Evolutionary conservation across 768 basidiomycete genomes (phyloP).

Genomic region (Mycena vulgaris): DNA sequence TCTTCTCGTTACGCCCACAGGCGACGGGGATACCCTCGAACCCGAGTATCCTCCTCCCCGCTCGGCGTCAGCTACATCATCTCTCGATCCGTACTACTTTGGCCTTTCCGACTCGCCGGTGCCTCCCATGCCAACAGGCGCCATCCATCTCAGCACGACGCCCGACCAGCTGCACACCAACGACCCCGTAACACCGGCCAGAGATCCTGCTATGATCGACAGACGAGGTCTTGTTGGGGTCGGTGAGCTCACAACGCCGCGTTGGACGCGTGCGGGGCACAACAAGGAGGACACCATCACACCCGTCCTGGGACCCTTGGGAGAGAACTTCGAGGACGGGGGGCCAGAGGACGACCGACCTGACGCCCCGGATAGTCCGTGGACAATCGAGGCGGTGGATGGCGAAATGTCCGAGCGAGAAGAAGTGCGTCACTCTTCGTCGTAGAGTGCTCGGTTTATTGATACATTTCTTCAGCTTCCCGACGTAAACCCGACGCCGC

Average conservation of each 20-base stretch:
- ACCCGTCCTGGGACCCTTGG: slow-evolving; percentile 46
- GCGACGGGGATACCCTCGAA: slow-evolving; percentile 58
- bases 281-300: slow-evolving; percentile 53
- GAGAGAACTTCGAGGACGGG: slow-evolving; percentile 61
- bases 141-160: slow-evolving; percentile 64
- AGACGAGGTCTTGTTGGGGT: slow-evolving; percentile 92
- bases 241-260: slow-evolving; percentile 96
- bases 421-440: slow-evolving; percentile 63
- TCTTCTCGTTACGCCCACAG: slow-evolving; percentile 62
- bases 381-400: slow-evolving; percentile 91
- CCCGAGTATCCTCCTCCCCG: slow-evolving; percentile 69
- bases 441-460: slow-evolving; percentile 15
- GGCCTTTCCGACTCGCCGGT: slow-evolving; percentile 78
- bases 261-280: slow-evolving; percentile 80
- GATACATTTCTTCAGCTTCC: slow-evolving; percentile 51
- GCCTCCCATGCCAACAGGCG: slow-evolving; percentile 63
- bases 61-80: slow-evolving; percentile 82
- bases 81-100: slow-evolving; percentile 93
- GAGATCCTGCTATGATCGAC: slow-evolving; percentile 87
- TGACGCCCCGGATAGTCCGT: slow-evolving; percentile 84
- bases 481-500: slow-evolving; percentile 61
- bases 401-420: slow-evolving; percentile 81
- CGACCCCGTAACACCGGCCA: slow-evolving; percentile 80
- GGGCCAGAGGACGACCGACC: slow-evolving; percentile 59
- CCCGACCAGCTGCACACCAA: slow-evolving; percentile 69